Conservation (phyloP, 2,329 filamentous ascomycete genomes). For the Alternaria solani region DNA sequence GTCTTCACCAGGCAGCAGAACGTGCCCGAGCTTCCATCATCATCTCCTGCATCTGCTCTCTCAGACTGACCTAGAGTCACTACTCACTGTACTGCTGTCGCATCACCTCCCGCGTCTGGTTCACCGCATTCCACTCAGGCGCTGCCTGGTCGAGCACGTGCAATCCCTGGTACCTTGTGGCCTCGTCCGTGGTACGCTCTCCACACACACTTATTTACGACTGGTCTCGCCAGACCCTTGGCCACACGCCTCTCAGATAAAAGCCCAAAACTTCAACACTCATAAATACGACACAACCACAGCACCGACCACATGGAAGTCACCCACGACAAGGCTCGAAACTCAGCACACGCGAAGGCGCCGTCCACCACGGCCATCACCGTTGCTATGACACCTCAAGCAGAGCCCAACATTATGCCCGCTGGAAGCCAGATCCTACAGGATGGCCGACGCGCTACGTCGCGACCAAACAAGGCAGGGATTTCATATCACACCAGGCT, state of each 20-base stretch:
- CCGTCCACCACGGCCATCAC: not conserved
- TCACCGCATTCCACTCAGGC: not conserved
- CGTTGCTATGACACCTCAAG: not conserved
- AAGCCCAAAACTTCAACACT: not conserved
- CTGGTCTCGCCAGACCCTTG: not conserved
- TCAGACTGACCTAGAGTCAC: not conserved
- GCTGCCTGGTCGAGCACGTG: constrained; percentile 6
- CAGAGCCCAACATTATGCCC: not conserved
- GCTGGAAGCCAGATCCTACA: not conserved
- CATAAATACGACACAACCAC: not conserved
- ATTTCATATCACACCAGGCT: not conserved
- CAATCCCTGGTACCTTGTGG: not conserved
- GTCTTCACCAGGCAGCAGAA: not conserved
- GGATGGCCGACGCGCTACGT: not conserved
- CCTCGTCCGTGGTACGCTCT: not conserved
- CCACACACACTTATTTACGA: not conserved
- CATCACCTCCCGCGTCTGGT: not conserved
- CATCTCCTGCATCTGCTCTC: not conserved
- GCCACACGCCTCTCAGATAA: not conserved
- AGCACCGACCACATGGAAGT: not conserved
- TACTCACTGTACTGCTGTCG: not conserved
- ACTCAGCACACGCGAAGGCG: not conserved
- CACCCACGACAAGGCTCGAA: not conserved
- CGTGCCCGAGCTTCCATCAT: not conserved
- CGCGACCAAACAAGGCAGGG: not conserved